These are phyloP conservation scores for Gonapodya sp. DNA, from an alignment of 192 early-diverging fungal genomes.

Conservation along the genomic window DNA sequence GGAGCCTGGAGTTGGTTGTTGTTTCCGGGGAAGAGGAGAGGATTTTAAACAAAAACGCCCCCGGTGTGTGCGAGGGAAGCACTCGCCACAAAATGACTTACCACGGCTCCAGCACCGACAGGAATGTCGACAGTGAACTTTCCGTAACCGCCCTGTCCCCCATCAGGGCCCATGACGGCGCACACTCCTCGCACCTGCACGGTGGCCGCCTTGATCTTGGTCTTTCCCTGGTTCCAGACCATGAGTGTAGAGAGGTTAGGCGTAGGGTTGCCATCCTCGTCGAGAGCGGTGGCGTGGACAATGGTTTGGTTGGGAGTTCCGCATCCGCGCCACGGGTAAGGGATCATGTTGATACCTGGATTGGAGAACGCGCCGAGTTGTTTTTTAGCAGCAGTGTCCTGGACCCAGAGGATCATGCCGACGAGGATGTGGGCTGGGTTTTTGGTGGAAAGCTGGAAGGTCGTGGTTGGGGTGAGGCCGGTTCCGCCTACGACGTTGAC, in stretches of 20 bases:
- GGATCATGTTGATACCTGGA: constrained; percentile 19
- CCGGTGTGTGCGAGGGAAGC: too few species aligned
- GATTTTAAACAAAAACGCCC: too few species aligned
- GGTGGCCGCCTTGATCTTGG: not conserved
- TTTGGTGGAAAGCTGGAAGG: not conserved
- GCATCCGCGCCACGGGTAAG: constrained; percentile 18
- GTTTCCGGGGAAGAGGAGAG: too few species aligned
- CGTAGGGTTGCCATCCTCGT: constrained; percentile 6
- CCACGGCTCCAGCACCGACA: not conserved
- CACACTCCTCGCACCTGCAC: not conserved
- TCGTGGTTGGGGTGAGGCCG: not conserved
- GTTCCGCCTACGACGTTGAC: not conserved
- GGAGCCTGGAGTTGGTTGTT: too few species aligned
- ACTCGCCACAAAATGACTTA: too few species aligned
- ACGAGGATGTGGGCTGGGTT: not conserved
- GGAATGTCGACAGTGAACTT: not conserved
- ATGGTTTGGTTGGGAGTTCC: constrained; percentile 14
- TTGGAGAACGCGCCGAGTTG: constrained; percentile 15
- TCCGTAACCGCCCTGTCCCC: not conserved
- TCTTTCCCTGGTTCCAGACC: not conserved
- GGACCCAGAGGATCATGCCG: constrained; percentile 26
- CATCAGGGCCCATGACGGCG: not conserved
- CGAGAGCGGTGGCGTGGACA: constrained; percentile 14
- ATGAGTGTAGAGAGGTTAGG: not conserved
- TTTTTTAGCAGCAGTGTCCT: constrained; percentile 7